A percentile compares a stretch with the other conserved stretches of the same genome.
These are phyloP conservation scores for Bipolaris oryzae DNA, from an alignment of 2,329 filamentous ascomycete species.

Conservation along the genomic window DNA sequence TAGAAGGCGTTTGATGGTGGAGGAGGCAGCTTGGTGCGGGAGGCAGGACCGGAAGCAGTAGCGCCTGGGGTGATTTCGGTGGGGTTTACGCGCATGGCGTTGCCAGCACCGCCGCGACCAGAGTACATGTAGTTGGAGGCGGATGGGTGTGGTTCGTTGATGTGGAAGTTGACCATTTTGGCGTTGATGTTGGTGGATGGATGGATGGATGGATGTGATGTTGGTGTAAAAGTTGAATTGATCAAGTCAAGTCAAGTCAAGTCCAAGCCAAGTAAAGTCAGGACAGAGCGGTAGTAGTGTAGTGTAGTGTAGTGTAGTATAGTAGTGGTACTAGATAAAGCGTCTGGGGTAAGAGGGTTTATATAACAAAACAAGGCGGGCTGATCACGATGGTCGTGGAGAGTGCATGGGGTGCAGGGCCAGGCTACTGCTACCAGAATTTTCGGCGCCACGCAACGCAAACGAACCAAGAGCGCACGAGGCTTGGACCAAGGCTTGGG, in stretches of 20 bases:
- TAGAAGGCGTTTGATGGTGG: conserved; percentile 59
- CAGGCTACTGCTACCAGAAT: conserved; percentile 26
- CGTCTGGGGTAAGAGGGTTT: conserved; percentile 20
- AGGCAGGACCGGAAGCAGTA: conserved; percentile 54
- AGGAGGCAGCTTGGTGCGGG: conserved; percentile 56
- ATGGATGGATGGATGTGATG: conserved; percentile 6
- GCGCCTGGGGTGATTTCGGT: conserved; percentile 59
- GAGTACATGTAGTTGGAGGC: conserved; percentile 58
- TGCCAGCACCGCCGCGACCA: conserved; percentile 65
- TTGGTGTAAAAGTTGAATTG: neutral
- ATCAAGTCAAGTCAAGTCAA: conserved; percentile 20
- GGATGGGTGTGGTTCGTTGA: conserved; percentile 67
- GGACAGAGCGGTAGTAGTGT: too few species aligned
- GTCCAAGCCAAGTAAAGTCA: neutral
- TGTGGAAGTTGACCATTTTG: conserved; percentile 56
- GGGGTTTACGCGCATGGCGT: conserved; percentile 61
- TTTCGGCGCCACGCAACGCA: conserved; percentile 33
- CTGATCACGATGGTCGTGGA: conserved; percentile 10
- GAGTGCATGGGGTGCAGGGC: conserved; percentile 15
- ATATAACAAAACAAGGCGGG: conserved; percentile 24
- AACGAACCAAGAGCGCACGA: conserved; percentile 37
- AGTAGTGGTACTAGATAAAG: neutral
- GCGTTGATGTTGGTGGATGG: conserved; percentile 19
- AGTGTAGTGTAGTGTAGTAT: too few species aligned
- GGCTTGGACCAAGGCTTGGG: conserved; percentile 22